Conservation (phyloP, 78 protist genomes). For the Dictyostelium capitatum region DNA sequence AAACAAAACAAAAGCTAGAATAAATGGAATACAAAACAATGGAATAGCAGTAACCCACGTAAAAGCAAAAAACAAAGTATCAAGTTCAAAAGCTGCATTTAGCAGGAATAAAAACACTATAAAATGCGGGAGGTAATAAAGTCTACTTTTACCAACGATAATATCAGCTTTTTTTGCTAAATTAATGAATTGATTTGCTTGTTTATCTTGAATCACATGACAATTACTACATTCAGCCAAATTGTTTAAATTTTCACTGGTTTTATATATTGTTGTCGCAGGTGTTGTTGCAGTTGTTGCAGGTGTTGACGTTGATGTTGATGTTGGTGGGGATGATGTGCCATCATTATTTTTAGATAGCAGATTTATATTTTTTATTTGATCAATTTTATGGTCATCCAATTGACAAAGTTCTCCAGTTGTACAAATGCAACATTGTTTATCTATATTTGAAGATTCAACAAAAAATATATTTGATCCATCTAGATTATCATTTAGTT, state of each 20-base stretch:
- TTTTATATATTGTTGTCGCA: not conserved
- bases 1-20: too few relatives aligned
- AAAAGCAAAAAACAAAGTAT: too few relatives aligned
- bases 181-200: not conserved
- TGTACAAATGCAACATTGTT: not conserved
- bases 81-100: not conserved
- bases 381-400: not conserved
- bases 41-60: too few relatives aligned
- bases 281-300: not conserved
- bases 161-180: not conserved
- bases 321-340: too few relatives aligned
- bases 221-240: not conserved
- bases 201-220: not conserved
- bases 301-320: not conserved
- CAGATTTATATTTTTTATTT: not conserved
- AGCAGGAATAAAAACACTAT: not conserved
- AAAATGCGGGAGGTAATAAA: slow-evolving; percentile 3
- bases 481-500: not conserved
- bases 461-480: not conserved
- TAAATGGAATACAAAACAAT: too few relatives aligned
- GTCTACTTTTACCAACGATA: not conserved
- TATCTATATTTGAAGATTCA: not conserved
- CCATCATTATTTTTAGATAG: not conserved
- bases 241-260: not conserved
- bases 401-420: not conserved